phyloP scores from a whole-genome alignment of 768 basidiomycete genomes.

The Pulveroboletus frians region DNA sequence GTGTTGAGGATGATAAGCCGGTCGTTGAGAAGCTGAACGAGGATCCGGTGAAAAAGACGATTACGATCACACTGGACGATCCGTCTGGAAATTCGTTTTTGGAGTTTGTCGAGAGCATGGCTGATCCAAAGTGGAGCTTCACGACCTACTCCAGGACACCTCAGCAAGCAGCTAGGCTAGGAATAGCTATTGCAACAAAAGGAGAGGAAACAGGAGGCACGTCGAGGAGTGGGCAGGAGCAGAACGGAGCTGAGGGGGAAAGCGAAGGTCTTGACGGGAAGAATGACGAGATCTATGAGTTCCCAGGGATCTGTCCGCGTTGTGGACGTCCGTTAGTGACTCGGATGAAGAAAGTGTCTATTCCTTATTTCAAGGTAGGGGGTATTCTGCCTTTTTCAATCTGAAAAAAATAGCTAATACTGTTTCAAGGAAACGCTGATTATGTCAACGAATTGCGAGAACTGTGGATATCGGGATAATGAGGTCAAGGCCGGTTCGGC shows the following conservation, averaged over 20 bases:
- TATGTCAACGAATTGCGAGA: conserved; percentile 97
- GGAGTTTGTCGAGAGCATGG: conserved; percentile 80
- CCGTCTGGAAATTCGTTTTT: conserved; percentile 96
- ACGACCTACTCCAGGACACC: conserved; percentile 72
- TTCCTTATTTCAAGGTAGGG: conserved; percentile 92
- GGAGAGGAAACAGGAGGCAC: conserved; percentile 25
- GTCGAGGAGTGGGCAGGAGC: background rate
- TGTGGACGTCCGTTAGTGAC: conserved; percentile 83
- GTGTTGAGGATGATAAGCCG: conserved; percentile 21
- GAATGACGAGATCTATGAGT: conserved; percentile 85
- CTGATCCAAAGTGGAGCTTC: conserved; percentile 92
- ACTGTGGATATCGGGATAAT: conserved; percentile 94
- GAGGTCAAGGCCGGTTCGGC: conserved; percentile 95
- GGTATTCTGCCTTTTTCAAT: background rate
- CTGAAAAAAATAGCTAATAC: background rate
- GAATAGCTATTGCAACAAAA: conserved; percentile 51
- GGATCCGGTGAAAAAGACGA: conserved; percentile 56
- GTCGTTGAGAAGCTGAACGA: conserved; percentile 33
- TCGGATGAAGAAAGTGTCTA: conserved; percentile 91
- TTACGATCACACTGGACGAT: conserved; percentile 86
- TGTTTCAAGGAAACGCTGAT: conserved; percentile 78
- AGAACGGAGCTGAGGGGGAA: conserved; percentile 12
- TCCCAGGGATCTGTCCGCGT: conserved; percentile 83
- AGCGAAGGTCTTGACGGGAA: conserved; percentile 31
- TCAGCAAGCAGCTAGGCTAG: conserved; percentile 77